Evolutionary conservation across 2,329 filamentous ascomycete genomes (phyloP), one percentile per base, ranked within the genome.

Genomic region (Ophiostoma quercus): DNA sequence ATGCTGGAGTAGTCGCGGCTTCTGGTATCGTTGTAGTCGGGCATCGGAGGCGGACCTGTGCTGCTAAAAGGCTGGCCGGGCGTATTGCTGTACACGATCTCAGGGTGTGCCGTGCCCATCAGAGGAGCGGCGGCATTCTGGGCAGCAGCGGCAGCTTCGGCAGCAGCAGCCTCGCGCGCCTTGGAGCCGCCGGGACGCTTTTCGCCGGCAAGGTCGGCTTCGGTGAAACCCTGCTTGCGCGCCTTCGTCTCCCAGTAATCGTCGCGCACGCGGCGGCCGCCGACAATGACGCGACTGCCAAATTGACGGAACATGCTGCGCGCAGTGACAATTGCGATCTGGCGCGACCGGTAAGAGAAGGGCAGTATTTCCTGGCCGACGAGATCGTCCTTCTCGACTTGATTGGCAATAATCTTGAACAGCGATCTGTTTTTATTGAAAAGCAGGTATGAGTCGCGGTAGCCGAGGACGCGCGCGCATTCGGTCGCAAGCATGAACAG

Each of bases 181-280:
- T 96, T 97, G 71, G 92, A 89, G 54, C 92, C 94, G 69, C 95
- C 95, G 6, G 95, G 95, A 73, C 95, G 86, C 83, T 99, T 98
- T 81, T 99, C 95, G 57, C 95, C 95, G 3, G 95, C 95, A 67
- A 94, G 85, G 79, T 99, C 95, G 73, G 96, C 93, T 78, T 99
- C 95, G 0, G 95, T 99, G 77, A 99, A 99, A 12, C 95, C 95
- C 80, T 99, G 95, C 80, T 98, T 99, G 66, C 91, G 87, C 8
- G 95, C 95, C 80, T 98, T 98, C 77, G 90, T 92, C 79, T 98
- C 95, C 95, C 95, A 99, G 80, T 99, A 99, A 78, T 99, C 95
- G 80, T 99, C 95, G 67, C 95, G 90, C 60, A 99, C 95, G 71
- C 95, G 86, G 73, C 94, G 87, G 43, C 95, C 95, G 76, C 94